Evolutionary conservation across 345 rosid genomes (phyloP), one percentile per base, ranked within the genome.

Genomic region (Rhizophora mangle): DNA sequence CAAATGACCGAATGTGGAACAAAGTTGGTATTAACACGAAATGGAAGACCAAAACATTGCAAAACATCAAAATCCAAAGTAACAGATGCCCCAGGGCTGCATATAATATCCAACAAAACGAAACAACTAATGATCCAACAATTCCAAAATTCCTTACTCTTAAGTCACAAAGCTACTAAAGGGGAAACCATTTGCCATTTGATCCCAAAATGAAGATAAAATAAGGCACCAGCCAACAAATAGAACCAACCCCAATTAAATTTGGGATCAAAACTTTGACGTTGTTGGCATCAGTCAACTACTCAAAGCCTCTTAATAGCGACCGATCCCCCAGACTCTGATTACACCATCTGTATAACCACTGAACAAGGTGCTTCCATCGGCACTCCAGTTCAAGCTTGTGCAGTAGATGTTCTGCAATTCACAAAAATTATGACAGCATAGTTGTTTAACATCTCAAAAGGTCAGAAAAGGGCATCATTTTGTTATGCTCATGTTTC

Each of bases 311-410:
- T 31, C 59, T 54, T 54, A 69, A 19, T 59, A 72, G 75, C 97
- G 98, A 20, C 96, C 94, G 30, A 94, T 73, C 19, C 97, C 98
- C 98, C 98, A 94, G 58, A 94, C 97, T 84, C 98, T 82, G 80
- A 94, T 81, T 11, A 94, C 97, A 46, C 98, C 97, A 72, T 94
- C 98, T 0, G 97, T 94, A 39, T 91, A 94, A 13, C 98, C 98
- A 64, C 97, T 89, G 84, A 89, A 94, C 81, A 94, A 70, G 51
- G 96, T 89, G 81, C 93, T 91, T 79, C 98, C 98, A 76, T 94
- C 98, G 0, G 81, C 85, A 70, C 92, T 94, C 98, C 98, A 94
- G 89, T 68, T 89, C 86, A 94, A 72, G 70, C 98, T 77, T 60
- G 97, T 91, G 85, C 98, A 94, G 86, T 84, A 88, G 6, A 89